Percentiles rank a stretch among this genome's conserved stretches.
These are phyloP conservation scores for Phlebopus sp. DNA, from an alignment of 1,284 basidiomycete genomes.

Conservation along the genomic window DNA sequence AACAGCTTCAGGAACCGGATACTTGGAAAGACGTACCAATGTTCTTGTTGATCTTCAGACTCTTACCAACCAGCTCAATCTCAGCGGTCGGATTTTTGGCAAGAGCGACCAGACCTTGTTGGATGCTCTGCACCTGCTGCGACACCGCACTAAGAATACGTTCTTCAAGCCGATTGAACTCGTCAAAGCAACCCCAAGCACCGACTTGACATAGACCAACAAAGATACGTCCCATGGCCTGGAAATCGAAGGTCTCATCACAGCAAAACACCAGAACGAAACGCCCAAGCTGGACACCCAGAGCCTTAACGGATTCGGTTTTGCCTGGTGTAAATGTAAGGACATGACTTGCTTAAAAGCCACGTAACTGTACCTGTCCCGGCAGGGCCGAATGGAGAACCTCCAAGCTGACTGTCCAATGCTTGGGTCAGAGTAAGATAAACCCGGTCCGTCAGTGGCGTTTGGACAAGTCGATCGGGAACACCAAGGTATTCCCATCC, in stretches of 20 bases:
- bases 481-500: conserved; percentile 99
- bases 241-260: conserved; percentile 99
- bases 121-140: conserved; percentile 98
- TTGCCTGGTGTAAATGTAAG: conserved; percentile 59
- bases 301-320: conserved; percentile 98
- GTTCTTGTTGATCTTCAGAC: conserved; percentile 88
- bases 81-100: conserved; percentile 83
- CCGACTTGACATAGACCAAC: conserved; percentile 98
- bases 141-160: conserved; percentile 97
- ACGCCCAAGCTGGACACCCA: conserved; percentile 95
- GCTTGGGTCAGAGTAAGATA: conserved; percentile 98
- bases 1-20: conserved; percentile 3
- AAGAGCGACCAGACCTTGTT: conserved; percentile 85
- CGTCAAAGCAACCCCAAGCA: conserved; percentile 98
- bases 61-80: conserved; percentile 96
- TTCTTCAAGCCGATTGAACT: conserved; percentile 98
- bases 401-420: conserved; percentile 90
- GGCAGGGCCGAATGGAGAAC: conserved; percentile 96
- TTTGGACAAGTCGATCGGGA: conserved; percentile 95
- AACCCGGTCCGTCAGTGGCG: conserved; percentile 96
- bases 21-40: conserved; percentile 57
- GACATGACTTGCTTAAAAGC: conserved; percentile 2
- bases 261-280: conserved; percentile 99
- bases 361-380: conserved; percentile 74
- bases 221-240: conserved; percentile 99